Conservation (phyloP, 192 early-diverging fungal species). For the Diversispora epigaea region DNA sequence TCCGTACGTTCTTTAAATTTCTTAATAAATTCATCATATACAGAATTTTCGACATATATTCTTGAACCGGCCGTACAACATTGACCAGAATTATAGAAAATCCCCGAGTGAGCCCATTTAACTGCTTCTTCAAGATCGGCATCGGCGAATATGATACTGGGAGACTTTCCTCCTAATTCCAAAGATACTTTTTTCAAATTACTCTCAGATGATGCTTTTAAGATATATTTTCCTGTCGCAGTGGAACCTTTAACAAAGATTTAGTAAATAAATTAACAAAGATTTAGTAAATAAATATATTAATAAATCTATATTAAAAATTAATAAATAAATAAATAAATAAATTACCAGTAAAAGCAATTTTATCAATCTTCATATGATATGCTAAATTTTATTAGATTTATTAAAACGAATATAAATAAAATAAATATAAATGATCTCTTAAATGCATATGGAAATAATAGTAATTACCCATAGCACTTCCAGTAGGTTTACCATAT, state of each 20-base stretch:
- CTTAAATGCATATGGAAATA: too few relatives aligned
- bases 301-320: neutral
- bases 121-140: slow-evolving; percentile 72
- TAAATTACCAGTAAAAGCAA: slow-evolving; percentile 76
- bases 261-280: neutral
- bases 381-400: too few relatives aligned
- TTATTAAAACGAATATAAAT: too few relatives aligned
- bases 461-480: slow-evolving; percentile 65
- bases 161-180: too few relatives aligned
- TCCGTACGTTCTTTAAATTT: slow-evolving; percentile 54
- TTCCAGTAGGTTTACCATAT: slow-evolving; percentile 62
- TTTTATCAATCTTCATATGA: slow-evolving; percentile 65
- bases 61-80: slow-evolving; percentile 77
- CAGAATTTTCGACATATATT: slow-evolving; percentile 68
- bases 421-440: too few relatives aligned
- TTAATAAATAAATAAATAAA: neutral
- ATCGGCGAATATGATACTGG: too few relatives aligned
- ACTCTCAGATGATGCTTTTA: too few relatives aligned
- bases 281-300: neutral
- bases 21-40: slow-evolving; percentile 70
- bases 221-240: too few relatives aligned
- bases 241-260: slow-evolving; percentile 49
- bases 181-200: too few relatives aligned
- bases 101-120: slow-evolving; percentile 58
- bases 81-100: slow-evolving; percentile 86